Evolutionary conservation across 139 green algal species (phyloP).

Genomic region (Tetraselmis striata): DNA sequence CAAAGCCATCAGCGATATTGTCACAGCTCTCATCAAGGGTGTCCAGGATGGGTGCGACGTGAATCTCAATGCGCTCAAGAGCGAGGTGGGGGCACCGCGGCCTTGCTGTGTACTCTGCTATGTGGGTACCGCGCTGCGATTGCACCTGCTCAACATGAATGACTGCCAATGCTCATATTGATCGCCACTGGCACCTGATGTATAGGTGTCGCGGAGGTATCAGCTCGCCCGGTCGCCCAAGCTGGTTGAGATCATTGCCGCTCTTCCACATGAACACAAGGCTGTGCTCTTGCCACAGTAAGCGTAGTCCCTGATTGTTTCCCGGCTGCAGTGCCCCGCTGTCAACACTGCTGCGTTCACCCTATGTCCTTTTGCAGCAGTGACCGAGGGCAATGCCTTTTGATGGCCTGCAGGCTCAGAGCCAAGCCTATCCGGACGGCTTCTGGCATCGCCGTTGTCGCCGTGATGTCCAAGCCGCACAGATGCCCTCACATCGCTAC

Average conservation of each 20-base stretch:
- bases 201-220: conserved; percentile 42
- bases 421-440: conserved; percentile 81
- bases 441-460: conserved; percentile 95
- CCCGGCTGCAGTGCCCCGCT: not conserved
- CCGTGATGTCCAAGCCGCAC: conserved; percentile 98
- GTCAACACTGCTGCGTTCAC: no score
- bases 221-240: conserved; percentile 66
- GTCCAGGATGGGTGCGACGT: conserved; percentile 68
- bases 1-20: conserved; percentile 72
- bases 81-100: conserved; percentile 19
- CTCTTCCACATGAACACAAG: conserved; percentile 86
- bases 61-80: conserved; percentile 76
- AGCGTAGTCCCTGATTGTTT: not conserved
- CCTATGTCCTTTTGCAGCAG: conserved; percentile 1
- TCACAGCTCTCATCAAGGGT: conserved; percentile 53
- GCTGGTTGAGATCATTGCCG: conserved; percentile 96
- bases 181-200: not conserved
- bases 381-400: not conserved
- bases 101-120: not conserved
- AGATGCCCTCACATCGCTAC: conserved; percentile 98
- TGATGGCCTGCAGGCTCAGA: conserved; percentile 14
- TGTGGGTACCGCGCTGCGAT: not conserved
- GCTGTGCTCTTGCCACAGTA: conserved; percentile 73
- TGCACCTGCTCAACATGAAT: no score
- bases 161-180: no score